Conservation (phyloP, 192 early-diverging fungal genomes). For the Gaertneriomyces semiglobifer region DNA sequence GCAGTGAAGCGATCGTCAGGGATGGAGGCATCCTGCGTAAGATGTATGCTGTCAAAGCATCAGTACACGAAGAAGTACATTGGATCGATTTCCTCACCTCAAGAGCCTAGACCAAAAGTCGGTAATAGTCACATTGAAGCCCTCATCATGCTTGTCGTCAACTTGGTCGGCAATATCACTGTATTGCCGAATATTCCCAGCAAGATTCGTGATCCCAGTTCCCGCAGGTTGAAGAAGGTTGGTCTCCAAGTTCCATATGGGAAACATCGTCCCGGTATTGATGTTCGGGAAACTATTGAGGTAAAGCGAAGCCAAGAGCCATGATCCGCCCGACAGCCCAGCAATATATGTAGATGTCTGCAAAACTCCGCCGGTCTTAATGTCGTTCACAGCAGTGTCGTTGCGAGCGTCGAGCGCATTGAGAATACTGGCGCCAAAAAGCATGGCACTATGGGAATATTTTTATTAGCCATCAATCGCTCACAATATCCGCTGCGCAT, state of each 20-base stretch:
- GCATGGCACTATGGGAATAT: slow-evolving; percentile 20
- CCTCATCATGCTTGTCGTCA: slow-evolving; percentile 15
- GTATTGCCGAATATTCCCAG: slow-evolving; percentile 3
- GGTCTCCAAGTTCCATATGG: slow-evolving; percentile 9
- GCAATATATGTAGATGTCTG: slow-evolving; percentile 26
- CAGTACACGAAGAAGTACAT: no score
- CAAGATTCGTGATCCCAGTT: neutral
- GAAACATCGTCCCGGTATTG: neutral
- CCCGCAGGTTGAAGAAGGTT: slow-evolving; percentile 10
- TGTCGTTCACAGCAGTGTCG: neutral
- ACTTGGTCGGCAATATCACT: slow-evolving; percentile 10
- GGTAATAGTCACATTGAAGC: slow-evolving; percentile 18
- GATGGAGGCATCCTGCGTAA: no score
- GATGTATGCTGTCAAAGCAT: no score
- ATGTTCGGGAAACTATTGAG: slow-evolving; percentile 13
- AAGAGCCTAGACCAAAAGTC: slow-evolving; percentile 26
- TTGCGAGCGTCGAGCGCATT: slow-evolving; percentile 13
- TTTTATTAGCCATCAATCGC: no score
- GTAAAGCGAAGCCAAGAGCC: slow-evolving; percentile 26
- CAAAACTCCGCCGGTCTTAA: slow-evolving; percentile 21
- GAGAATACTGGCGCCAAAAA: slow-evolving; percentile 23
- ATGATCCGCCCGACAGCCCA: slow-evolving; percentile 32
- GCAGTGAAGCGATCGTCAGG: slow-evolving; percentile 2
- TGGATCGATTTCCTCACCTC: neutral
- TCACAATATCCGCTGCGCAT: neutral